phyloP scores from a whole-genome alignment of 805 yeast genomes.

The Priceomyces castillae region DNA sequence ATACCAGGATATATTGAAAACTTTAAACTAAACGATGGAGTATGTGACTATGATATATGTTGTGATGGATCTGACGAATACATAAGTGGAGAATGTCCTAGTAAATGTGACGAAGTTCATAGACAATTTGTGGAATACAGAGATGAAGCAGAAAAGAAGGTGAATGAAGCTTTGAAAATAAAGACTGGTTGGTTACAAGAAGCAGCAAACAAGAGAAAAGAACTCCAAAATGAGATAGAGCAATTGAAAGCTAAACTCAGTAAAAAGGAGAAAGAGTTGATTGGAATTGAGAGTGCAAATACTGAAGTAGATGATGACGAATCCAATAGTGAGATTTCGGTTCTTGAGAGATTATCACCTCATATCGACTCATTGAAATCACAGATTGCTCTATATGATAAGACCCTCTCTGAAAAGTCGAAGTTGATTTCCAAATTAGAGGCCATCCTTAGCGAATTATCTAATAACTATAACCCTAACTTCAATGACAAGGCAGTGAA shows the following conservation, averaged over 20 bases:
- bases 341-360: constrained; percentile 17
- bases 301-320: constrained; percentile 8
- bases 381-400: constrained; percentile 6
- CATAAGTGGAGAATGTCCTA: constrained; percentile 46
- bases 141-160: constrained; percentile 11
- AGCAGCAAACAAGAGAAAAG: constrained; percentile 13
- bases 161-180: constrained; percentile 25
- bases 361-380: constrained; percentile 11
- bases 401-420: constrained; percentile 8
- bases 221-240: background rate
- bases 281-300: constrained; percentile 1
- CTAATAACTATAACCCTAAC: constrained; percentile 69
- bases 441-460: constrained; percentile 46
- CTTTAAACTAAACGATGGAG: constrained; percentile 78
- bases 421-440: constrained; percentile 37
- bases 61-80: constrained; percentile 95
- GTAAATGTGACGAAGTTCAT: constrained; percentile 52
- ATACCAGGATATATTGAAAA: constrained; percentile 60
- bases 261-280: constrained; percentile 8
- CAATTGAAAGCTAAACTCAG: constrained; percentile 4
- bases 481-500: constrained; percentile 88
- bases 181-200: constrained; percentile 22
- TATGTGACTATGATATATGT: constrained; percentile 84
- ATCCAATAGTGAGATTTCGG: constrained; percentile 8
- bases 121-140: constrained; percentile 27